These are phyloP conservation scores for Fomitopsis palustris DNA, from an alignment of 1,284 basidiomycete species.

Conservation along the genomic window DNA sequence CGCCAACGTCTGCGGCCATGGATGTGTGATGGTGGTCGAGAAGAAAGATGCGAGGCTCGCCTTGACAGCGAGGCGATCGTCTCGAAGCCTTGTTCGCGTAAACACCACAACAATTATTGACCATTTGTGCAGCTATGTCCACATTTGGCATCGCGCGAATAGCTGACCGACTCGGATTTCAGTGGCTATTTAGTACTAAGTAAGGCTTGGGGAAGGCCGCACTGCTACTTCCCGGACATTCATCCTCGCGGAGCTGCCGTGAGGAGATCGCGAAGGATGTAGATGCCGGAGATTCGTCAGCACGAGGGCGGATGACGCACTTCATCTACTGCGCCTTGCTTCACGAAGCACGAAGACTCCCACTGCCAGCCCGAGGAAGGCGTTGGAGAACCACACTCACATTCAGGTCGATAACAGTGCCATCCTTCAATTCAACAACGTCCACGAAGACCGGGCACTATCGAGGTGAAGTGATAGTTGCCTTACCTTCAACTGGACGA, in stretches of 20 bases:
- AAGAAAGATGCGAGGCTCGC: neutral
- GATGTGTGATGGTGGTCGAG: neutral
- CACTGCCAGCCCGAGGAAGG: no score
- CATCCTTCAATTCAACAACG: no score
- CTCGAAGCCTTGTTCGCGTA: neutral
- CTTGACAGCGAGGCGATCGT: neutral
- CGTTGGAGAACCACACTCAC: no score
- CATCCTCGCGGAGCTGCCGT: neutral
- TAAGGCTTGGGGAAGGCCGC: no score
- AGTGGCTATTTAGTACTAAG: no score
- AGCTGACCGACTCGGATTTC: neutral
- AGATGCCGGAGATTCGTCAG: neutral
- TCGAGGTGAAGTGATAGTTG: no score
- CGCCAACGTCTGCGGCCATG: neutral
- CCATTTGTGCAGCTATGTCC: neutral
- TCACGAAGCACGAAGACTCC: neutral
- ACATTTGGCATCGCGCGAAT: no score
- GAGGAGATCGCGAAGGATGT: neutral
- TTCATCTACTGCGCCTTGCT: neutral
- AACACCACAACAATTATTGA: neutral
- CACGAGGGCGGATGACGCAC: neutral
- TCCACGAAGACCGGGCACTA: no score
- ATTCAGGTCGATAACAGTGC: no score
- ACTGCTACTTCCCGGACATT: neutral
- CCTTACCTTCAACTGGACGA: no score